A percentile compares a stretch with the other conserved stretches of the same genome.
These are phyloP conservation scores for Excoecaria cochinchinensis DNA, from an alignment of 345 rosid species.

Conservation along the genomic window DNA sequence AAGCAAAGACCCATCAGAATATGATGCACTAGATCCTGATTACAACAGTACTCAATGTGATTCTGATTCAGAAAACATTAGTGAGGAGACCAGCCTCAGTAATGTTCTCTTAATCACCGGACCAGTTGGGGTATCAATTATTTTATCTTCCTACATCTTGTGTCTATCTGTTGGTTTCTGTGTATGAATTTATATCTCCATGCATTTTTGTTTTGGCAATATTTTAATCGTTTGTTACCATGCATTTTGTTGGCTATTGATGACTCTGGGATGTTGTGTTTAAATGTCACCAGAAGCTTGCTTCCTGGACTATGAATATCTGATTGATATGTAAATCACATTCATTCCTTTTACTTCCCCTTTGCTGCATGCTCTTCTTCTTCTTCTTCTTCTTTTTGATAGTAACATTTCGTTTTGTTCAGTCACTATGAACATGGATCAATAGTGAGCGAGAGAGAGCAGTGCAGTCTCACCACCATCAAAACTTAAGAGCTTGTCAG, in stretches of 20 bases:
- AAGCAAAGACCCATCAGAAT: conserved; percentile 35
- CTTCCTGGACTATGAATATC: background rate
- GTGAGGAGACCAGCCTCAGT: conserved; percentile 49
- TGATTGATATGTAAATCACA: background rate
- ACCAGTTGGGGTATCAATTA: conserved; percentile 56
- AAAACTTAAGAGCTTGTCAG: no score
- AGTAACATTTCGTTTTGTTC: no score
- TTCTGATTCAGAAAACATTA: conserved; percentile 59
- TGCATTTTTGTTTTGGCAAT: background rate
- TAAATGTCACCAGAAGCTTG: background rate
- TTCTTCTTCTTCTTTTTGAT: no score
- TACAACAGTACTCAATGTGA: conserved; percentile 41
- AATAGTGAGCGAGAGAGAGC: no score
- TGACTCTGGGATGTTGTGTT: background rate
- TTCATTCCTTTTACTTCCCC: background rate
- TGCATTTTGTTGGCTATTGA: background rate
- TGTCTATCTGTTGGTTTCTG: conserved; percentile 12
- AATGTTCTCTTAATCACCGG: conserved; percentile 83
- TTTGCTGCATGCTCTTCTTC: background rate
- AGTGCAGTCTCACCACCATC: no score
- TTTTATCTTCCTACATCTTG: conserved; percentile 16
- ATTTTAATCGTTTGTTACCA: background rate
- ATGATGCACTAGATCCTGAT: conserved; percentile 43
- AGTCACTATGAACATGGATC: no score
- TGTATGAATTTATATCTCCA: background rate